Conservation (phyloP, 2,329 filamentous ascomycete genomes). For the Pseudocercospora fuligena region DNA sequence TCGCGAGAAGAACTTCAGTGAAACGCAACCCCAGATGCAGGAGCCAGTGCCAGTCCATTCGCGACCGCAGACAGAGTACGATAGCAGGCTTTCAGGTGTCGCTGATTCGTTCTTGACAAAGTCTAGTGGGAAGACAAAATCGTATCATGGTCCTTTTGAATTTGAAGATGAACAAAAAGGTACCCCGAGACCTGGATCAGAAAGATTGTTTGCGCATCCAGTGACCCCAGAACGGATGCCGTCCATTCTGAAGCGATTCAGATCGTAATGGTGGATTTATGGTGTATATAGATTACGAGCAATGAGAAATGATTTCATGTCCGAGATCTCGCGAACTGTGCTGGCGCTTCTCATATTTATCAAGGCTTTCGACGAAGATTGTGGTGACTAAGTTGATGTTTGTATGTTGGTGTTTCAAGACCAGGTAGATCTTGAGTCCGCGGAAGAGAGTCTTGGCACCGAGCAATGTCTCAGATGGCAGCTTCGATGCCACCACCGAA, state of each 20-base stretch:
- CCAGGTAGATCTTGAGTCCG: not conserved
- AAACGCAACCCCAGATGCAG: not conserved
- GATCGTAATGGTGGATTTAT: not conserved
- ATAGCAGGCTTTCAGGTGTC: conserved; percentile 9
- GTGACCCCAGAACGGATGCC: conserved; percentile 5
- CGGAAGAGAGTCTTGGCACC: not conserved
- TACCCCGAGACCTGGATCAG: conserved; percentile 15
- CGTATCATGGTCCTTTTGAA: conserved; percentile 21
- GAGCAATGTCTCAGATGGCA: not conserved
- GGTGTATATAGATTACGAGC: conserved; percentile 3
- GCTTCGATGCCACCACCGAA: not conserved
- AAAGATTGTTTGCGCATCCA: conserved; percentile 17
- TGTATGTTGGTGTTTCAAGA: not conserved
- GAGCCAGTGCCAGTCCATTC: conserved; percentile 1
- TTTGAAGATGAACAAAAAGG: conserved; percentile 17
- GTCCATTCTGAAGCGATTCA: not conserved
- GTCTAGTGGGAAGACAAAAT: conserved; percentile 18
- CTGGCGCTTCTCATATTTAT: too few species aligned
- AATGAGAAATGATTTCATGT: conserved; percentile 2
- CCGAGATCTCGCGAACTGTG: too few species aligned
- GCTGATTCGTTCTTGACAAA: conserved; percentile 14
- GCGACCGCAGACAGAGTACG: conserved; percentile 4
- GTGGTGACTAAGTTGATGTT: too few species aligned
- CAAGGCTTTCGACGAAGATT: too few species aligned
- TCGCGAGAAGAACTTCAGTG: not conserved